Evolutionary conservation across 2,329 filamentous ascomycete species (phyloP).

Genomic region (Talaromyces funiculosus): DNA sequence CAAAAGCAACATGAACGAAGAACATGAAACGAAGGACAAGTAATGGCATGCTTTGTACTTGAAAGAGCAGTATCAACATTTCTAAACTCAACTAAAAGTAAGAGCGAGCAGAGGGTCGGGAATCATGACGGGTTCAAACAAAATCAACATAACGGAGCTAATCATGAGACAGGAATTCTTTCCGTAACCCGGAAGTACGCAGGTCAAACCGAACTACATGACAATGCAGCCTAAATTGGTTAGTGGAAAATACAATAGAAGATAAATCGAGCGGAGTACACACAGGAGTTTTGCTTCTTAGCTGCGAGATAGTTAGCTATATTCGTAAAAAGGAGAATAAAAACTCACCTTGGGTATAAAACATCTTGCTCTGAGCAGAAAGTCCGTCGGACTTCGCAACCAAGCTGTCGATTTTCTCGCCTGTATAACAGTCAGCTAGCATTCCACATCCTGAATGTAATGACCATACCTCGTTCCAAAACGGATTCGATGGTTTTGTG

Average conservation of each 20-base stretch:
- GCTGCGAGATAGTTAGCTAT: constrained; percentile 46
- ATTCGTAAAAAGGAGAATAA: not conserved
- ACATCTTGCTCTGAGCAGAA: constrained; percentile 93
- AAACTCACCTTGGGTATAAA: constrained; percentile 62
- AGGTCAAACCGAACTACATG: constrained; percentile 3
- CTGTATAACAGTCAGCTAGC: not conserved
- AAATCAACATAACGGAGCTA: not conserved
- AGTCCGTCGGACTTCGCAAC: constrained; percentile 90
- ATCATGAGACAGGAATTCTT: not conserved
- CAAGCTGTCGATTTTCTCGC: constrained; percentile 92
- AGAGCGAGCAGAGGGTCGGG: not conserved
- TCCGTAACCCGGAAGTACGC: not conserved
- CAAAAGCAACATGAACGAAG: not conserved
- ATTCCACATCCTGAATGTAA: no score
- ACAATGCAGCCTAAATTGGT: constrained; percentile 11
- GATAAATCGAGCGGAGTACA: constrained; percentile 49
- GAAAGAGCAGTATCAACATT: not conserved
- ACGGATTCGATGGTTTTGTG: constrained; percentile 76
- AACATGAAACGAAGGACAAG: not conserved
- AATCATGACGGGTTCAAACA: not conserved
- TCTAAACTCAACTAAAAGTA: not conserved
- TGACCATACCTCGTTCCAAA: constrained; percentile 59
- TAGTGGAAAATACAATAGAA: not conserved
- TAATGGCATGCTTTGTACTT: not conserved
- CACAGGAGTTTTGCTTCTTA: constrained; percentile 74